Base-by-base conservation (phyloP, 179 eudicot species). In the Nepenthes alata region DNA sequence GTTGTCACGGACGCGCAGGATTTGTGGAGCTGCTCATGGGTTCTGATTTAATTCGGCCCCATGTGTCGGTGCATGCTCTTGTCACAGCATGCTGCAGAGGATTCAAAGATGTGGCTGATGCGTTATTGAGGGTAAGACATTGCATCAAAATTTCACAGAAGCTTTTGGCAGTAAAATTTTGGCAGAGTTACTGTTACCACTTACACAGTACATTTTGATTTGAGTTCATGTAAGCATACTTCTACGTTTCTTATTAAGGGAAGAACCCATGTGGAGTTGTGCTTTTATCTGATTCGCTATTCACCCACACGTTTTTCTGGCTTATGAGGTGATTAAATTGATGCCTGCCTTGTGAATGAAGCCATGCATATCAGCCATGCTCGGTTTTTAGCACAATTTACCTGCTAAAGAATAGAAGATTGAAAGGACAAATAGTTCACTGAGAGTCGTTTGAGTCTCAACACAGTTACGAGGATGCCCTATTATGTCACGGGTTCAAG, bases 41-140 rank as follows among this genome's bases (percentile, higher is more conserved):
- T 44, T 81, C 98, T 67, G 96, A 93, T 60, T 80, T 84, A 47
- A 86, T 93, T 56, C 81, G 98, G 45, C 77, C 98, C 78, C 89
- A 79, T 71, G 61, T 82, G 59, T 82, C 90, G 13, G 68, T 78
- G 54, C 90, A 85, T 74, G 95, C 96, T 81, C 84, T 89, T 70
- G 86, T 93, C 77, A 89, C 83, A 47, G 95, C 98, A 60, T 83
- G 84, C 74, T 77, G 79, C 80, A 81, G 96, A 72, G 98, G 98
- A 38, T 93, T 81, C 71, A 70, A 68, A 54, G 83, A 86, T 53
- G 80, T 89, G 61, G 89, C 78, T 55, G 80, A 79, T 64, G 58
- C 85, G 38, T 85, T 93, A 74, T 55, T 93, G 55, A 84, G 77
- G 96, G 98, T 93, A 85, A 72, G 61, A 34, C 58, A 52, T 52